phyloP scores from a whole-genome alignment of 495 filamentous ascomycete species.

The Aspergillus asperescens region DNA sequence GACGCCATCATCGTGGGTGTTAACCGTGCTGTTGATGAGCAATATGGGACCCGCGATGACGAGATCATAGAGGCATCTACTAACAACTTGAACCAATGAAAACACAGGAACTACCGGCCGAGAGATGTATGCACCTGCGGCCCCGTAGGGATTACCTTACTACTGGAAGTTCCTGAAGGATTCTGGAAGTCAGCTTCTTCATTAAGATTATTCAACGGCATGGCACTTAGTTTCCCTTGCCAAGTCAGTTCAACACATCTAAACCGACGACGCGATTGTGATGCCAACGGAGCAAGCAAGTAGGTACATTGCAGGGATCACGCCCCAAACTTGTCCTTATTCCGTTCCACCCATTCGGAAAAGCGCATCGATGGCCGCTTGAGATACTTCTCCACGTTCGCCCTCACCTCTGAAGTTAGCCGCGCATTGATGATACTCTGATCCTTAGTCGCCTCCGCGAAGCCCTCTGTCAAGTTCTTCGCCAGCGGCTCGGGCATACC shows the following conservation, averaged over 20 bases:
- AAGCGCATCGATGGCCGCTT: constrained; percentile 19
- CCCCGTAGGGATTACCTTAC: too few relatives aligned
- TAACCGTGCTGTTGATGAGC: constrained; percentile 22
- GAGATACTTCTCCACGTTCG: constrained; percentile 24
- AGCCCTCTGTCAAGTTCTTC: background rate
- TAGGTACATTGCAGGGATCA: constrained; percentile 1
- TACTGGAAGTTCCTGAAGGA: too few relatives aligned
- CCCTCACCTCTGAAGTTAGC: background rate
- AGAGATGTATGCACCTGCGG: too few relatives aligned
- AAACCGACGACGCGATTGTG: background rate
- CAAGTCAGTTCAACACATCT: background rate
- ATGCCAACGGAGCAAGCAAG: background rate
- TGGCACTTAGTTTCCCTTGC: too few relatives aligned
- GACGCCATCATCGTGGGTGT: background rate
- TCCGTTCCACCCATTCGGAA: constrained; percentile 25
- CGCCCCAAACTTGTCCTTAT: constrained; percentile 17
- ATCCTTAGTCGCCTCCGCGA: background rate
- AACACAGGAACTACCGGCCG: constrained; percentile 3
- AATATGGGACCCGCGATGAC: constrained; percentile 20
- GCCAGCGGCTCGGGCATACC: constrained; percentile 20
- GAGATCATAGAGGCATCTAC: constrained; percentile 2
- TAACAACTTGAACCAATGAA: background rate
- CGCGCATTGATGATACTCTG: background rate
- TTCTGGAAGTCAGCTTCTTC: too few relatives aligned
- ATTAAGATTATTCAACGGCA: too few relatives aligned